Base-by-base conservation (phyloP, 495 filamentous ascomycete genomes). In the Aspergillus bertholletiae region DNA sequence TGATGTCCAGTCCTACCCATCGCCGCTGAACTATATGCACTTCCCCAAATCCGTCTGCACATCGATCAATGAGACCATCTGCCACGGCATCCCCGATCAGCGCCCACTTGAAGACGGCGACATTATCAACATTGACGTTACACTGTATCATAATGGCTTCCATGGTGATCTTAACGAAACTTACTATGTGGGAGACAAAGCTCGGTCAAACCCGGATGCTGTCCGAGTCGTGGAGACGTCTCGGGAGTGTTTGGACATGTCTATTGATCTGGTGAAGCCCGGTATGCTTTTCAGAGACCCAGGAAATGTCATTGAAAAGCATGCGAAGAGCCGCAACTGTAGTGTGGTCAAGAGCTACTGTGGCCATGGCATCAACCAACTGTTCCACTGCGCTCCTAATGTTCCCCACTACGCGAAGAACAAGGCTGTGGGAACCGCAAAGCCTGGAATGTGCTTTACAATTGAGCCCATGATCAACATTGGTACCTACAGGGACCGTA, bases 11-110 rank as follows among this genome's bases (percentile, higher is more conserved):
- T 88, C 92, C 12, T 99, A 99, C 63, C 94, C 94, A 0, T 99
- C 94, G 0, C 90, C 93, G 2, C 74, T 99, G 8, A 99, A 99
- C 76, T 99, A 99, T 70, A 84, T 86, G 77, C 78, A 90, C 68
- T 99, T 97, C 76, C 94, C 94, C 52, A 99, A 99, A 77, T 99
- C 94, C 1, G 86, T 97, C 43, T 99, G 94, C 72, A 97, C 92
- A 1, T 96, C 92, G 2, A 66, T 88, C 55, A 99, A 99, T 76
- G 94, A 99, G 73, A 87, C 96, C 53, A 97, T 99, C 65, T 95
- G 90, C 73, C 90, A 96, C 76, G 90, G 90, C 49, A 95, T 96
- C 51, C 90, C 90, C 17, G 90, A 96, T 55, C 80, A 89, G 58
- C 80, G 90, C 21, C 77, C 87, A 8, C 74, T 96, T 7, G 70